These are phyloP conservation scores for Knufia petricola DNA, from an alignment of 2,329 filamentous ascomycete species.

Conservation along the genomic window DNA sequence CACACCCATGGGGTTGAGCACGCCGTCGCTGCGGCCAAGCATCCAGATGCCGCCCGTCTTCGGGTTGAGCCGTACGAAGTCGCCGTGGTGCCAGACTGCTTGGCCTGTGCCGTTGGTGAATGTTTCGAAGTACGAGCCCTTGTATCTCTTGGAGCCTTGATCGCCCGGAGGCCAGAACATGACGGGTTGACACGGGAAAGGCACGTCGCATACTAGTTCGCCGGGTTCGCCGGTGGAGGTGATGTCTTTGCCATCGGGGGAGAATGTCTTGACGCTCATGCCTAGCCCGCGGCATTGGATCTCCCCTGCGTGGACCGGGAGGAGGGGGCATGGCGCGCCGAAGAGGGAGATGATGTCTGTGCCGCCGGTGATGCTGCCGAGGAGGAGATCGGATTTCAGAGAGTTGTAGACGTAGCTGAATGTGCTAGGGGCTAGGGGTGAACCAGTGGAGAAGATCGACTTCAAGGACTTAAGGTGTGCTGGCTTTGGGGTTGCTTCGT, in stretches of 20 bases:
- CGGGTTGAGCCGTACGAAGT: slow-evolving; percentile 69
- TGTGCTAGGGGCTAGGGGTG: slow-evolving; percentile 82
- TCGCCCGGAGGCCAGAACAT: slow-evolving; percentile 66
- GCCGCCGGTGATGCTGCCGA: slow-evolving; percentile 88
- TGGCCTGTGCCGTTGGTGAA: slow-evolving; percentile 45
- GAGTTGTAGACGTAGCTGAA: slow-evolving; percentile 81
- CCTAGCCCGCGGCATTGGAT: slow-evolving; percentile 70
- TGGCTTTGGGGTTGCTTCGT: slow-evolving; percentile 37
- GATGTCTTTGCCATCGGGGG: slow-evolving; percentile 48
- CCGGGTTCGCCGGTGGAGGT: slow-evolving; percentile 59
- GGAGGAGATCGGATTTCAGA: slow-evolving; percentile 54
- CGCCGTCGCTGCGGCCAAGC: slow-evolving; percentile 85
- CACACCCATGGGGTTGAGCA: slow-evolving; percentile 84
- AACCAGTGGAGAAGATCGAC: slow-evolving; percentile 90
- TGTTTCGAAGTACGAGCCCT: slow-evolving; percentile 74
- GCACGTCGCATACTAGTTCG: slow-evolving; percentile 74
- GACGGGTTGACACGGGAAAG: slow-evolving; percentile 86
- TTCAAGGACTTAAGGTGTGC: slow-evolving; percentile 47
- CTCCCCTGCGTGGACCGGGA: slow-evolving; percentile 62
- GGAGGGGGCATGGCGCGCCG: slow-evolving; percentile 68
- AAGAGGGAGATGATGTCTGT: slow-evolving; percentile 97
- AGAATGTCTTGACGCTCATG: slow-evolving; percentile 59
- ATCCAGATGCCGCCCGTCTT: slow-evolving; percentile 71
- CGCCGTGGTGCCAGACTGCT: slow-evolving; percentile 79
- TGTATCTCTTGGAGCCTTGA: slow-evolving; percentile 65